These are phyloP conservation scores for Penicillium sp. DNA, from an alignment of 2,329 filamentous ascomycete species.

Conservation along the genomic window DNA sequence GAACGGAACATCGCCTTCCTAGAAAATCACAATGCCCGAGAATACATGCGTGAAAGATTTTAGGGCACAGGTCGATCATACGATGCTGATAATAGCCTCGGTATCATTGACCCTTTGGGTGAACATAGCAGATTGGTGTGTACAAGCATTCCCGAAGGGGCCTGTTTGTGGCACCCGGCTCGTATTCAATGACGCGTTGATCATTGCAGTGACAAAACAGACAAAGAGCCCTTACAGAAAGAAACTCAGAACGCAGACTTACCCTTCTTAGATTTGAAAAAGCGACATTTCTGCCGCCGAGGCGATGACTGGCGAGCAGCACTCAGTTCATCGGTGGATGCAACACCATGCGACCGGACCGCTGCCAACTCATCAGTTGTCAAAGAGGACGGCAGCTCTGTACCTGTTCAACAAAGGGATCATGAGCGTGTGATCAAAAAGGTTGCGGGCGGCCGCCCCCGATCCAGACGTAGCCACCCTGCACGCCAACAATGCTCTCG, in stretches of 20 bases:
- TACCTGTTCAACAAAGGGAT: constrained; percentile 18
- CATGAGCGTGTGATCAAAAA: constrained; percentile 30
- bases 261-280: constrained; percentile 23
- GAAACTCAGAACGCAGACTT: constrained; percentile 9
- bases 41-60: neutral
- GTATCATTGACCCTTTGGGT: neutral
- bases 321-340: constrained; percentile 9
- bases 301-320: constrained; percentile 13
- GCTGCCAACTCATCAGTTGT: constrained; percentile 26
- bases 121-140: neutral
- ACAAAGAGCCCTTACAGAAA: constrained; percentile 1
- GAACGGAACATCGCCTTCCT: neutral
- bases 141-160: neutral
- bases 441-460: constrained; percentile 20
- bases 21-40: neutral
- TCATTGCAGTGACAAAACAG: neutral
- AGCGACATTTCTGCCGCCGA: constrained; percentile 21
- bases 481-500: neutral
- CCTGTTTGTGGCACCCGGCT: neutral
- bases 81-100: neutral
- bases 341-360: constrained; percentile 23
- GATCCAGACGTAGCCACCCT: constrained; percentile 4
- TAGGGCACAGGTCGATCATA: neutral
- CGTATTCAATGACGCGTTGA: constrained; percentile 3
- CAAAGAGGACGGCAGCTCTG: constrained; percentile 13